Base-by-base conservation (phyloP, 352 stramenopile genomes). In the Albugo candida region DNA sequence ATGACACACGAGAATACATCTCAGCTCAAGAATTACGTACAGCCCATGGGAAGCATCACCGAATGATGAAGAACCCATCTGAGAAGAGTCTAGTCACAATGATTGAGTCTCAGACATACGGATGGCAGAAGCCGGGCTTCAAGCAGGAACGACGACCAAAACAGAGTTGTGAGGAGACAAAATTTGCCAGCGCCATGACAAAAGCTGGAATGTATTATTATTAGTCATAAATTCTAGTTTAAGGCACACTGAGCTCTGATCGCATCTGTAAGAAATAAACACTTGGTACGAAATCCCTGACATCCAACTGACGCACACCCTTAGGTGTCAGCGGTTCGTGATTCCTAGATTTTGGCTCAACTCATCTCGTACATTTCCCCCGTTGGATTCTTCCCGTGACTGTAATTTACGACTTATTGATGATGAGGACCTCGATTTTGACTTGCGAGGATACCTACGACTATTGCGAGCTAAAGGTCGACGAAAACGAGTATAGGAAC, bases 161-260 rank as follows among this genome's bases (percentile, higher is more conserved):
- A 16, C 73, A 73, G 42, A 83, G 68, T 56, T 83, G 70, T 49
- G 70, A 81, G 21, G 70, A 83, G 46, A 83, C 70, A 8, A 57
- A 61, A 19, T 80, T 65, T 54, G 68, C 70, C 20, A 76, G 65
- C 58, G 70, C 68, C 44, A 83, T 81, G 67, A 64, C 81, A 52
- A 83, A 83, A 49, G 70, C 68, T 1, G 70, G 67, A 35, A 66
- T 81, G 37, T 80, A 80, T 55, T 83, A 83, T 55, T 79, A 79
- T 52, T 83, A 67, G 38, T 31, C 24, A 10, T 8, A 3, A 8
- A 8, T 31, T 31, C 24, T 31, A 31, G 24, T 10, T 31, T 3
- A 8, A 31, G 24, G 3, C 3, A 31, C 24, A 31, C 24, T 8
- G 8, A 31, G 24, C 8, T 31, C 24, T 31, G 24, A 31, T 3